phyloP scores from a whole-genome alignment of 2,329 filamentous ascomycete species.

The Cytospora piceicola region DNA sequence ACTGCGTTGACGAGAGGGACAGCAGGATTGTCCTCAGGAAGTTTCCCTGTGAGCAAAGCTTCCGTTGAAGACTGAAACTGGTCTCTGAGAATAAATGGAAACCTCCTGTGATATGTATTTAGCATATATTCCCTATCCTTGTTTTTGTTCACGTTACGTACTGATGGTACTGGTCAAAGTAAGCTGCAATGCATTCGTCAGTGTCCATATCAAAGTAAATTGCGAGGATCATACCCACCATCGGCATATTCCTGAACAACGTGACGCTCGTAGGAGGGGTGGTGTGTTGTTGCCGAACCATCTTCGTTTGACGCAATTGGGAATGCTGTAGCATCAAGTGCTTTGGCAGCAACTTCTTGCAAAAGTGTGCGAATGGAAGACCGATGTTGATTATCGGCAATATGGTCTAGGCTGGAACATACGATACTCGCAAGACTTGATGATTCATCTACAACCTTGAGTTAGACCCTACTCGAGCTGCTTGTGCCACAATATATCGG shows the following conservation, averaged over 20 bases:
- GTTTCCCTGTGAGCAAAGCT: not conserved
- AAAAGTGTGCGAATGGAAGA: not conserved
- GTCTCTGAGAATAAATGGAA: not conserved
- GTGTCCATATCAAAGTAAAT: not conserved
- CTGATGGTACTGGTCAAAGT: not conserved
- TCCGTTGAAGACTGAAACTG: not conserved
- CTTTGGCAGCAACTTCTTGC: slow-evolving; percentile 1
- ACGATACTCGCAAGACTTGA: not conserved
- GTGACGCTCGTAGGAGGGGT: not conserved
- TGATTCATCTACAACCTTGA: slow-evolving; percentile 1
- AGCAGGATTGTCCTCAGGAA: not conserved
- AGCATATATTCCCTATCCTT: not conserved
- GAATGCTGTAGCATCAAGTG: slow-evolving; percentile 1
- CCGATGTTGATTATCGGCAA: not conserved
- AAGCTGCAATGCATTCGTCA: not conserved
- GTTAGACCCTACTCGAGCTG: not conserved
- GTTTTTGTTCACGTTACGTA: not conserved
- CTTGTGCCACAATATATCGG: not conserved
- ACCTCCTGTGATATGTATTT: not conserved
- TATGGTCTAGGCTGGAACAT: not conserved
- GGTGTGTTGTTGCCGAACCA: not conserved
- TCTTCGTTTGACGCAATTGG: not conserved
- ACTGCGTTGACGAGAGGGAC: slow-evolving; percentile 1
- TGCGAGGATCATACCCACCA: not conserved
- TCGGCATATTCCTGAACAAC: not conserved